A percentile compares a stretch with the other conserved stretches of the same genome.
These are phyloP conservation scores for Botrytis byssoidea DNA, from an alignment of 2,329 filamentous ascomycete genomes.

Conservation along the genomic window DNA sequence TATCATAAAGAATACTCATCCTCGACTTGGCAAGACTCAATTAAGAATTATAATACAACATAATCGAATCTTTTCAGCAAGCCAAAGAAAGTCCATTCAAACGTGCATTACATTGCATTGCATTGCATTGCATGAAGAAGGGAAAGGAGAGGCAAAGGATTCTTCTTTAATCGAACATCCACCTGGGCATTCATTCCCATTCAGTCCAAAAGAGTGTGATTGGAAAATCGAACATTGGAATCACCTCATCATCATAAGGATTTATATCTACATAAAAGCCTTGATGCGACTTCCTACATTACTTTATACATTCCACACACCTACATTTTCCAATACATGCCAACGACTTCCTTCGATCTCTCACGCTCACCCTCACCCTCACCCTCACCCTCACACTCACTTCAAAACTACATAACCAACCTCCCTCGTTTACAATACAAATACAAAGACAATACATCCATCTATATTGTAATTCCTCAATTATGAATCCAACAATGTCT, in stretches of 20 bases:
- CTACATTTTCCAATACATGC: background rate
- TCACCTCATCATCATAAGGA: constrained; percentile 5
- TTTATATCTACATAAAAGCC: background rate
- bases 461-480: background rate
- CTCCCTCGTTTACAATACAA: constrained; percentile 5
- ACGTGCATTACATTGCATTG: background rate
- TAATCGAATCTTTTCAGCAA: background rate
- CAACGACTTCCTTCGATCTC: background rate
- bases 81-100: background rate
- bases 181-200: background rate
- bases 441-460: background rate
- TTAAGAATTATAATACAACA: background rate
- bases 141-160: background rate
- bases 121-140: background rate
- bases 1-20: background rate
- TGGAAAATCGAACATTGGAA: background rate
- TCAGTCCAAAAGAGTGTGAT: background rate
- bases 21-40: constrained; percentile 1
- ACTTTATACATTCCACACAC: background rate
- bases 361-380: background rate
- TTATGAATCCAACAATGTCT: constrained; percentile 19
- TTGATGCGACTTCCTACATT: constrained; percentile 1
- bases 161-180: background rate
- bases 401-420: background rate
- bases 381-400: background rate